Evolutionary conservation across 306 rosid species (phyloP), one percentile per base, ranked within the genome.

Genomic region (Lathyrus tuberosus): DNA sequence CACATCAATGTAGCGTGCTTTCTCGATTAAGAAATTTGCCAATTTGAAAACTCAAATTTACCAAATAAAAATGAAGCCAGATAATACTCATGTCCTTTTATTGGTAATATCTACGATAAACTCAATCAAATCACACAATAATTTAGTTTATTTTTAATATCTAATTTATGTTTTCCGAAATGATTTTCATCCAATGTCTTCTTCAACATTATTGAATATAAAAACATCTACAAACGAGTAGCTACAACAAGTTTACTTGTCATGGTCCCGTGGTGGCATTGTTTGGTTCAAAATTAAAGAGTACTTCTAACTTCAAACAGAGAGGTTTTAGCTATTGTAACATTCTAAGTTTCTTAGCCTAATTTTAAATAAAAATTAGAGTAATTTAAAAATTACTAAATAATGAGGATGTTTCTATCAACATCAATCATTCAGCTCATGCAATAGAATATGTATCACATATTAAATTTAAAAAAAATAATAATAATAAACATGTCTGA

Each of bases 121-220:
- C 11, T 60, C 2, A 16, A 48, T 18, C 43, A 57, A 22, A 44
- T 59, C 7, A 37, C 6, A 59, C 6, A 59, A 30, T 14, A 14
- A 12, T 11, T 9, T 5, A 0, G 13, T 18, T 12, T 2, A 12
- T 6, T 57, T 5, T 57, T 2, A 13, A 15, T 47, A 3, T 15
- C 10, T 47, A 47, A 15, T 6, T 47, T 47, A 47, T 47, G 53
- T 10, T 41, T 48, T 31, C 10, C 66, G 28, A 61, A 14, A 30
- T 69, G 43, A 62, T 64, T 77, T 63, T 70, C 28, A 70, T 35
- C 54, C 76, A 42, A 3, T 31, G 72, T 63, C 46, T 13, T 41
- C 30, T 20, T 0, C 1, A 33, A 6, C 42, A 30, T 10, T 62
- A 43, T 64, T 44, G 68, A 12, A 14, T 17, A 3, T 35, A 8